phyloP scores from a whole-genome alignment of 805 yeast species.

The Myxozyma melibiosi region DNA sequence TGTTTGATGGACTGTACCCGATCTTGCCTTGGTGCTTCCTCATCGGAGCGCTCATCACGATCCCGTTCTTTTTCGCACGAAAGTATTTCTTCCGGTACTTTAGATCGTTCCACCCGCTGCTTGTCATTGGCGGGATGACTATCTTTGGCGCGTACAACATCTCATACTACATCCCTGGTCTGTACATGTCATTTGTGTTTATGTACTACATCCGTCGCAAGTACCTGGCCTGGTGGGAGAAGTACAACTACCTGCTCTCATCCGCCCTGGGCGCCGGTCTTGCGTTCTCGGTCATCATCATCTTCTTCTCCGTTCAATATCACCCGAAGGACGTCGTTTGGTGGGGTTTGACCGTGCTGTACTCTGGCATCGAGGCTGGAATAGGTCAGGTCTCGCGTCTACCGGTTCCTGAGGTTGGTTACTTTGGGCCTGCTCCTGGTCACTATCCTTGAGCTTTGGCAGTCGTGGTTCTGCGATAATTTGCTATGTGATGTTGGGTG shows the following conservation, averaged over 20 bases:
- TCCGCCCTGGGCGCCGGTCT: conserved; percentile 70
- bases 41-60: conserved; percentile 52
- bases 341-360: conserved; percentile 61
- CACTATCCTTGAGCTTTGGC: conserved; percentile 2
- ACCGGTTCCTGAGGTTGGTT: conserved; percentile 38
- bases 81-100: conserved; percentile 4
- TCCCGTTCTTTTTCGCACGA: conserved; percentile 8
- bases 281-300: conserved; percentile 61
- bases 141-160: conserved; percentile 42
- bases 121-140: conserved; percentile 43
- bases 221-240: conserved; percentile 73
- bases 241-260: conserved; percentile 67
- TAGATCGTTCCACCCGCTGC: conserved; percentile 22
- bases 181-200: conserved; percentile 52
- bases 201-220: conserved; percentile 58
- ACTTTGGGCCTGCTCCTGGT: conserved; percentile 34
- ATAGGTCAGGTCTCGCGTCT: conserved; percentile 18
- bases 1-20: conserved; percentile 58
- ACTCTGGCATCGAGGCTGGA: conserved; percentile 28
- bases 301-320: conserved; percentile 55
- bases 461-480: not conserved
- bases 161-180: conserved; percentile 33
- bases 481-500: too few relatives aligned
- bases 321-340: conserved; percentile 49
- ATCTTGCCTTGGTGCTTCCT: conserved; percentile 61